These are phyloP conservation scores for Hanseniaspora taiwanica DNA, from an alignment of 805 yeast species.

Conservation along the genomic window DNA sequence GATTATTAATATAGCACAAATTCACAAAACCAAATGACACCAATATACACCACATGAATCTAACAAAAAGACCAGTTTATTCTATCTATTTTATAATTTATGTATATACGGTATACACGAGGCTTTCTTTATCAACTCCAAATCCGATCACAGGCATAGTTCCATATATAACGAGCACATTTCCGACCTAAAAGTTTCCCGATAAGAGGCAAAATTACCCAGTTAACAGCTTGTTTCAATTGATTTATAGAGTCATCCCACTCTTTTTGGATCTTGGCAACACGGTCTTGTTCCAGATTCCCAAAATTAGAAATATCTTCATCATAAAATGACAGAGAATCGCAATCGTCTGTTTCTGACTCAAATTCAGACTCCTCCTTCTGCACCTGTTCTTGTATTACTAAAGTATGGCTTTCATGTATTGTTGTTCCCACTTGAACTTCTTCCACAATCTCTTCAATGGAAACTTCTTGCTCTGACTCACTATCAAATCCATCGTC, in stretches of 20 bases:
- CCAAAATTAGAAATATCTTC: conserved; percentile 1
- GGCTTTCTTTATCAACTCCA: conserved; percentile 7
- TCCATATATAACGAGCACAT: conserved; percentile 30
- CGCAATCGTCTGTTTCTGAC: too few species aligned
- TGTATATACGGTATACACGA: not conserved
- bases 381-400: too few species aligned
- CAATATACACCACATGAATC: not conserved
- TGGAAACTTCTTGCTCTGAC: not conserved
- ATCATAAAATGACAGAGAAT: not conserved
- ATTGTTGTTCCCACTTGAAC: too few species aligned
- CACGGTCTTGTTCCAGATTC: not conserved
- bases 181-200: conserved; percentile 60
- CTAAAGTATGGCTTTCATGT: not conserved
- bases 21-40: too few species aligned
- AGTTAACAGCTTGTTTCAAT: conserved; percentile 40
- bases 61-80: not conserved
- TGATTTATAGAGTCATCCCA: conserved; percentile 63
- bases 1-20: too few species aligned
- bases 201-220: conserved; percentile 49
- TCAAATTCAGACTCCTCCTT: too few species aligned
- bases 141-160: not conserved
- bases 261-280: conserved; percentile 33
- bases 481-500: not conserved
- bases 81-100: not conserved
- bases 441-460: too few species aligned